Evolutionary conservation across 305 asterid genomes (phyloP).

Genomic region (Striga hermonthica): DNA sequence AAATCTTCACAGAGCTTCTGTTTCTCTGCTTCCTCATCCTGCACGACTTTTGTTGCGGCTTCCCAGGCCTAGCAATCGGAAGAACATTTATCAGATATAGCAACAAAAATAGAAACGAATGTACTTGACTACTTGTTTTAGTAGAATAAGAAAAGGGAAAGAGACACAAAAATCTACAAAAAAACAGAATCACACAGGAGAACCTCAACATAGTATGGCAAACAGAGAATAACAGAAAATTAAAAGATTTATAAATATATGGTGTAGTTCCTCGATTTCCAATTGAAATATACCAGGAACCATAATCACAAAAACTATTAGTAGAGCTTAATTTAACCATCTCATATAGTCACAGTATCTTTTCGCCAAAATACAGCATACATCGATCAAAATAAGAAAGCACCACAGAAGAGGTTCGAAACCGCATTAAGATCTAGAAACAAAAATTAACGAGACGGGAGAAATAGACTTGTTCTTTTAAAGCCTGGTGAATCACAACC

Average conservation of each 20-base stretch:
- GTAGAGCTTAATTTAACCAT: too few relatives aligned
- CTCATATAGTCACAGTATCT: neutral
- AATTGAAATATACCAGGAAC: too few relatives aligned
- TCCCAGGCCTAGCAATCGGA: slow-evolving; percentile 69
- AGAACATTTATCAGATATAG: slow-evolving; percentile 27
- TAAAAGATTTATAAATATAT: too few relatives aligned
- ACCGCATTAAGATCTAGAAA: neutral
- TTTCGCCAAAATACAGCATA: neutral
- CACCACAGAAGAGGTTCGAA: neutral
- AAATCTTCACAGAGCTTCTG: slow-evolving; percentile 89
- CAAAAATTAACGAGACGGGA: neutral
- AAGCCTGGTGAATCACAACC: neutral
- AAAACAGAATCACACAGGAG: neutral
- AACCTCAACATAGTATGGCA: too few relatives aligned
- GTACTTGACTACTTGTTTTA: neutral
- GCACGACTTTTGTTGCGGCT: slow-evolving; percentile 70
- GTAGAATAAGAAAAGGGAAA: slow-evolving; percentile 3
- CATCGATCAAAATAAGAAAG: neutral
- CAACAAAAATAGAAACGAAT: slow-evolving; percentile 19
- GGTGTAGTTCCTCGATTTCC: too few relatives aligned
- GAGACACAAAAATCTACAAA: neutral
- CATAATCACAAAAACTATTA: too few relatives aligned
- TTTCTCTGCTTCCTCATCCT: slow-evolving; percentile 82
- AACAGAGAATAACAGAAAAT: too few relatives aligned
- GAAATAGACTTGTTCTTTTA: neutral